Conservation (phyloP, 768 basidiomycete genomes). For the Phylloporus sp. region DNA sequence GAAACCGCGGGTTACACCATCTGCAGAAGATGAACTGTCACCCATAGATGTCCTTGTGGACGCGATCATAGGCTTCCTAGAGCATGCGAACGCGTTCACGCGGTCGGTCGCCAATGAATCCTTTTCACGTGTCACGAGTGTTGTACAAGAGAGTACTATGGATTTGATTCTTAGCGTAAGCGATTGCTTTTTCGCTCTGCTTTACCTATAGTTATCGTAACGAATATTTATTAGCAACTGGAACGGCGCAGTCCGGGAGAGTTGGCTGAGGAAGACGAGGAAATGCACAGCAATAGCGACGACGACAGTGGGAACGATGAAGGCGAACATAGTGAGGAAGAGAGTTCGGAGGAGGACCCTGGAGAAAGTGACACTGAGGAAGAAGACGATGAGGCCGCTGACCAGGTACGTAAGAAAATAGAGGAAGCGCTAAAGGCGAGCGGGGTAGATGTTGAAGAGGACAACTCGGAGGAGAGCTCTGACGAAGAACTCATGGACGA, state of each 20-base stretch:
- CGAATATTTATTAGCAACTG: slow-evolving; percentile 63
- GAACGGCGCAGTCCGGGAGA: slow-evolving; percentile 64
- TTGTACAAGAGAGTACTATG: slow-evolving; percentile 65
- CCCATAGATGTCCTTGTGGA: slow-evolving; percentile 87
- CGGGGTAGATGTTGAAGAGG: slow-evolving; percentile 51
- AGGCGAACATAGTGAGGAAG: slow-evolving; percentile 35
- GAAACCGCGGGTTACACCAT: slow-evolving; percentile 5
- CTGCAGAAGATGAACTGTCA: slow-evolving; percentile 36
- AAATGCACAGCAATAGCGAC: slow-evolving; percentile 35
- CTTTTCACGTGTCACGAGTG: slow-evolving; percentile 68
- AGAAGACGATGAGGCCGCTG: slow-evolving; percentile 43
- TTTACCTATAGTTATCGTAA: background rate
- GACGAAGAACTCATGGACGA: slow-evolving; percentile 83
- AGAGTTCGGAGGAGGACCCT: slow-evolving; percentile 29
- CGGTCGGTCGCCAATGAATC: slow-evolving; percentile 76
- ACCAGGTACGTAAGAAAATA: slow-evolving; percentile 64
- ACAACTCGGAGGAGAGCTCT: slow-evolving; percentile 49
- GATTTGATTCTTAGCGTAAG: slow-evolving; percentile 80
- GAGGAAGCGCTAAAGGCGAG: slow-evolving; percentile 59
- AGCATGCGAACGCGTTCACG: slow-evolving; percentile 76
- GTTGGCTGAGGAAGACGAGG: slow-evolving; percentile 41
- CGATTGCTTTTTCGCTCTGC: slow-evolving; percentile 5
- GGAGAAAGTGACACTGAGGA: slow-evolving; percentile 41
- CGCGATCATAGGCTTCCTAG: slow-evolving; percentile 84
- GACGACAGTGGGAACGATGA: slow-evolving; percentile 14